Conservation (phyloP, 306 rosid genomes). For the Quercus berberidifolia region DNA sequence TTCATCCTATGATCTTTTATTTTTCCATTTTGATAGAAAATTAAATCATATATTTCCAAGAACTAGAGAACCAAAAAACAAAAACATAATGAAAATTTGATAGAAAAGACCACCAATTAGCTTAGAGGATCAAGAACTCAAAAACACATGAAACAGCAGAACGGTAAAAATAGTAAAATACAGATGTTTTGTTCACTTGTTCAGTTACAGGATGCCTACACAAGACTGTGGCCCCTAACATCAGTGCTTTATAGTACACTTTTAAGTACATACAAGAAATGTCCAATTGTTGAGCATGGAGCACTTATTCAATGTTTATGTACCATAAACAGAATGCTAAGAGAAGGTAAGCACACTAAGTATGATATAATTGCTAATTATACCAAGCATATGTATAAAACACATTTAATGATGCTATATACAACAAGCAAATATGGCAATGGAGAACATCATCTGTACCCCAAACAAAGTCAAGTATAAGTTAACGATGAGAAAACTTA, state of each 20-base stretch:
- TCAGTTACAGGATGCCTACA: neutral
- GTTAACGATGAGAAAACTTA: constrained; percentile 54
- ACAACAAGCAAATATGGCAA: constrained; percentile 30
- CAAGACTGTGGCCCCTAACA: neutral
- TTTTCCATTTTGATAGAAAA: neutral
- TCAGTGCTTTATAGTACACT: neutral
- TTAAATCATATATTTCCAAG: neutral
- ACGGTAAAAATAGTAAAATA: neutral
- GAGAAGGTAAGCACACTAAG: neutral
- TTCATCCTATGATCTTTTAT: neutral
- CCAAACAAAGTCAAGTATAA: constrained; percentile 1
- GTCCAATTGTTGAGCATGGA: neutral
- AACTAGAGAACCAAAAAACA: neutral
- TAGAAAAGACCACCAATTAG: neutral
- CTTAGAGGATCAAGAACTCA: neutral
- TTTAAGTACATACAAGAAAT: neutral
- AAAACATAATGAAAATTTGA: neutral
- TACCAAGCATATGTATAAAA: neutral
- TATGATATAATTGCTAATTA: neutral
- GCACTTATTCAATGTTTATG: neutral
- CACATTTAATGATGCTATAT: constrained; percentile 24
- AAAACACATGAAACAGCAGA: neutral
- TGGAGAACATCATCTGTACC: constrained; percentile 12
- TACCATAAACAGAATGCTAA: neutral
- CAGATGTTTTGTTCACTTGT: neutral